Evolutionary conservation across 2,329 filamentous ascomycete genomes (phyloP), one percentile per base, ranked within the genome.

Genomic region (Colletotrichum musicola): DNA sequence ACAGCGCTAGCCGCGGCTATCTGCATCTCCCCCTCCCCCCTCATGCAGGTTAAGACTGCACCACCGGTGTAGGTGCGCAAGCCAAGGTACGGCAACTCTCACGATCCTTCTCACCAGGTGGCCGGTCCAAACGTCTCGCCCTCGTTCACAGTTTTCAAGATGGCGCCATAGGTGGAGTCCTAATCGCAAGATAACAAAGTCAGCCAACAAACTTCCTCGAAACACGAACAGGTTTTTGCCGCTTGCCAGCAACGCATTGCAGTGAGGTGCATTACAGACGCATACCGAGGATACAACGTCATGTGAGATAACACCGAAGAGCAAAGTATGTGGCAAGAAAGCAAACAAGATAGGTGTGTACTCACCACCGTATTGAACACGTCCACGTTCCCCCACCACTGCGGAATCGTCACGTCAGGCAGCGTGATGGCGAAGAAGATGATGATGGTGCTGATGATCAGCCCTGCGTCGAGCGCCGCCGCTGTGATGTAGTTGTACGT

Each of bases 311-410:
- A 35, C 30, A 35, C 30, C 9, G 10, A 35, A 35, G 30, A 3
- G 30, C 30, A 9, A 3, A 35, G 30, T 4, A 10, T 9, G 7
- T 35, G 3, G n/a, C 2, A 5, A 27, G 12, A 22, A 13, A 27
- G 6, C 14, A 14, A 54, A 20, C 9, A 38, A 20, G 22, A 54
- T 25, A 46, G 18, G 30, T 55, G 22, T 35, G 30, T 9, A 60
- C 65, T 47, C 40, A 68, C 65, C 61, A 76, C 64, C 7, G 80
- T 82, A 71, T 79, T 77, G 63, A 71, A 79, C 7, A 78, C 77
- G 68, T 72, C 80, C 71, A 89, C 89, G 73, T 89, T 91, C 42
- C 86, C 81, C 80, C 80, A 83, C 81, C 80, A 83, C 54, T 80
- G 77, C 20, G 80, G 80, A 12, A 81, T 75, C 7, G 73, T 77